Conservation (phyloP, 192 early-diverging fungal species). For the Coemansia sp. region DNA sequence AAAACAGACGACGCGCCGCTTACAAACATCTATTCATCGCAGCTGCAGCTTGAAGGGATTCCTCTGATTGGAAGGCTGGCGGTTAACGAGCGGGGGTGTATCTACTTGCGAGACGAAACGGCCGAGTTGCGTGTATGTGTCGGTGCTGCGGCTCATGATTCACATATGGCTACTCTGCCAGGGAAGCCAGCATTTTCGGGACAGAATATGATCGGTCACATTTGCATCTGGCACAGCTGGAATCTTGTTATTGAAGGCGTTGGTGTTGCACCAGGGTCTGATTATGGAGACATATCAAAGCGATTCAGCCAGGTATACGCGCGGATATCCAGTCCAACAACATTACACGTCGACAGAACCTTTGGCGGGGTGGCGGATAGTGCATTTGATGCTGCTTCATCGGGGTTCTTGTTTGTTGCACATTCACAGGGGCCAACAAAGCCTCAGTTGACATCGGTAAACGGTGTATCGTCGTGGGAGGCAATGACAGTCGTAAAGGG, state of each 20-base stretch:
- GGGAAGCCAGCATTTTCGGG: slow-evolving; percentile 16
- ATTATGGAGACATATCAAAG: not conserved
- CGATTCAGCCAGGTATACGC: slow-evolving; percentile 24
- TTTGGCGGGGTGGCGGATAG: slow-evolving; percentile 22
- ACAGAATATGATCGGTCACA: slow-evolving; percentile 33
- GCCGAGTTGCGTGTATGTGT: slow-evolving; percentile 26
- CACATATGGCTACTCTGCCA: not conserved
- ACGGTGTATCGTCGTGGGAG: not conserved
- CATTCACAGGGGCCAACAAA: slow-evolving; percentile 18
- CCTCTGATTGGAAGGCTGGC: slow-evolving; percentile 33
- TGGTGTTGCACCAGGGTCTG: not conserved
- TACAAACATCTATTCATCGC: slow-evolving; percentile 11
- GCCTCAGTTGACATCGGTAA: not conserved
- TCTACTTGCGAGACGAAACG: slow-evolving; percentile 40
- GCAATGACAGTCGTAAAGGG: slow-evolving; percentile 13
- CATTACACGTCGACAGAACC: slow-evolving; percentile 13
- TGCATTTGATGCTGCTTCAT: not conserved
- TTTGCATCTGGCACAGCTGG: slow-evolving; percentile 38
- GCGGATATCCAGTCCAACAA: slow-evolving; percentile 10
- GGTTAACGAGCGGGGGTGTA: slow-evolving; percentile 24
- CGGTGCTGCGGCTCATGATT: not conserved
- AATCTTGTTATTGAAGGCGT: slow-evolving; percentile 19
- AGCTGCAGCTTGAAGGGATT: slow-evolving; percentile 21
- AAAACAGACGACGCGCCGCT: slow-evolving; percentile 6
- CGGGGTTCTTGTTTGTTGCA: slow-evolving; percentile 26